These are phyloP conservation scores for Botrytis elliptica DNA, from an alignment of 2,329 filamentous ascomycete species.

Conservation along the genomic window DNA sequence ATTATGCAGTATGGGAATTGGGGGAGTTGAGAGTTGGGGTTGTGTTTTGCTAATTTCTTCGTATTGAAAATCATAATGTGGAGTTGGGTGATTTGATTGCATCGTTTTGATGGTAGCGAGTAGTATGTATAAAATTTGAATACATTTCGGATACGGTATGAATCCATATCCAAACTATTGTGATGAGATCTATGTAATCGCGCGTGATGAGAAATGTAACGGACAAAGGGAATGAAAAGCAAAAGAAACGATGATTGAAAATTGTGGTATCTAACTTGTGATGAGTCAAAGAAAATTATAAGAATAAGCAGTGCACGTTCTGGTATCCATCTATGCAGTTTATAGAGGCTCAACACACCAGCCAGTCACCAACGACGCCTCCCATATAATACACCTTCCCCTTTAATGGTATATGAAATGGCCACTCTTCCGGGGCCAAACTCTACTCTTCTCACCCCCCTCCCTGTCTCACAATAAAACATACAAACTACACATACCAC, in stretches of 20 bases:
- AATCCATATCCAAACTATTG: not conserved
- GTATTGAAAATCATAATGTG: not conserved
- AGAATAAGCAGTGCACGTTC: not conserved
- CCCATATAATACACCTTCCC: slow-evolving; percentile 11
- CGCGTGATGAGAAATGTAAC: not conserved
- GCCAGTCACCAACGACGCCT: not conserved
- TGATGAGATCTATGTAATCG: not conserved
- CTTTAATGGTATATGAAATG: not conserved
- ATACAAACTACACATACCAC: slow-evolving; percentile 37
- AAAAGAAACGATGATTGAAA: not conserved
- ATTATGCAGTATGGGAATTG: not conserved
- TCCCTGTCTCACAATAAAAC: slow-evolving; percentile 7
- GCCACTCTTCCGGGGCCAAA: not conserved
- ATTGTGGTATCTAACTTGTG: not conserved
- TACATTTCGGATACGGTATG: not conserved
- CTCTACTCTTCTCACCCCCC: not conserved
- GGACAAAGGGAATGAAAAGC: not conserved
- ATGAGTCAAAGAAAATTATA: not conserved
- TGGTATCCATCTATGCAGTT: slow-evolving; percentile 4
- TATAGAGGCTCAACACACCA: not conserved
- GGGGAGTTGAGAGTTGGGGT: not conserved
- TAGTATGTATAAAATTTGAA: not conserved
- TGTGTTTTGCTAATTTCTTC: not conserved
- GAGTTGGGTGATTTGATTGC: fast-evolving
- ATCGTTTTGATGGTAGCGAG: not conserved